Percentiles rank a stretch among this genome's conserved stretches.
Conservation (phyloP, 345 rosid genomes). For the Pseudoturritis turrita region DNA sequence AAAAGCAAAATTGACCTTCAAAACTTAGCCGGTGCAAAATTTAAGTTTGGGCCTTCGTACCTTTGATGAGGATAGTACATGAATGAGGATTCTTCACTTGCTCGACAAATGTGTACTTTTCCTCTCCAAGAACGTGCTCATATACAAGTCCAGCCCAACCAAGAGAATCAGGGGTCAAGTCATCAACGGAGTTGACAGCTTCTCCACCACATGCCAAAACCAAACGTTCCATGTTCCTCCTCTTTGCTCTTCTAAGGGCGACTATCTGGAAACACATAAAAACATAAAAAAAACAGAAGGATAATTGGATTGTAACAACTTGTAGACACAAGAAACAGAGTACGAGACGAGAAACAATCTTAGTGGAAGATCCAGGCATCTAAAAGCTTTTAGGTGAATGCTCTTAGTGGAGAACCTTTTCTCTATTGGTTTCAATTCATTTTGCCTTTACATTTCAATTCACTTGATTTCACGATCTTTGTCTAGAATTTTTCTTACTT, state of each 20-base stretch:
- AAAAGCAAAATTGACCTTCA: background rate
- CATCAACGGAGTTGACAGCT: slow-evolving; percentile 89
- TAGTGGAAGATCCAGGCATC: background rate
- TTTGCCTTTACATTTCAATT: background rate
- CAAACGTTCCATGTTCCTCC: slow-evolving; percentile 98
- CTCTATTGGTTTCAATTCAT: background rate
- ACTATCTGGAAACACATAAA: slow-evolving; percentile 49
- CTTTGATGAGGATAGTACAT: slow-evolving; percentile 92
- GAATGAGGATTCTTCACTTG: slow-evolving; percentile 89
- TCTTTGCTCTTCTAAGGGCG: slow-evolving; percentile 97
- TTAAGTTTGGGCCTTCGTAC: slow-evolving; percentile 33
- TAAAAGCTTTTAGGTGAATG: background rate
- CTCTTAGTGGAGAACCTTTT: background rate
- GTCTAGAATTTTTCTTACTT: background rate
- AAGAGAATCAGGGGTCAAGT: slow-evolving; percentile 79
- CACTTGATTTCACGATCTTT: background rate
- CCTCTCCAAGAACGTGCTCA: slow-evolving; percentile 94
- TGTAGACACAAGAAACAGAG: background rate
- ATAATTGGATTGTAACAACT: background rate
- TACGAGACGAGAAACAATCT: background rate
- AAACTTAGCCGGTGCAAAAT: background rate
- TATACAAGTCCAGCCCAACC: slow-evolving; percentile 99
- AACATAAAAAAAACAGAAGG: background rate
- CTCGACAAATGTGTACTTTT: slow-evolving; percentile 94
- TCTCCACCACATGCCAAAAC: slow-evolving; percentile 98